phyloP scores from a whole-genome alignment of 495 filamentous ascomycete species.

The Oidiodendron maius region DNA sequence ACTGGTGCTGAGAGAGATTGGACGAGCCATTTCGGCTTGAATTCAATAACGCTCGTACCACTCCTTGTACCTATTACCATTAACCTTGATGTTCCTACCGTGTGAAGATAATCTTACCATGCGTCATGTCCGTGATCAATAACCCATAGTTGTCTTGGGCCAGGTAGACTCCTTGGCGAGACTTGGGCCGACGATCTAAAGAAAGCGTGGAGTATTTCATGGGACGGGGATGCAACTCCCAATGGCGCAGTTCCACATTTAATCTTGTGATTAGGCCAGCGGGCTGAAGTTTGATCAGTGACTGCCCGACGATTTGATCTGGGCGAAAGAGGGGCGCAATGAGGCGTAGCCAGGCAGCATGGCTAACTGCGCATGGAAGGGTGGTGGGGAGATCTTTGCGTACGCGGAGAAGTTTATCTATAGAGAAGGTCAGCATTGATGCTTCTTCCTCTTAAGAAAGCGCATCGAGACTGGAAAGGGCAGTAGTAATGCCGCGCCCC shows the following conservation, averaged over 20 bases:
- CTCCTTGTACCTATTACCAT: conserved; percentile 1
- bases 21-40: conserved; percentile 93
- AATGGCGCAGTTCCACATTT: conserved; percentile 41
- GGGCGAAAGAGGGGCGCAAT: conserved; percentile 14
- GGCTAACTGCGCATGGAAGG: conserved; percentile 6
- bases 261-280: conserved; percentile 26
- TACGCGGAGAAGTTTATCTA: conserved; percentile 22
- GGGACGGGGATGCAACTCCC: conserved; percentile 26
- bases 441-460: no score
- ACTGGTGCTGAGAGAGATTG: conserved; percentile 75
- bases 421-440: neutral
- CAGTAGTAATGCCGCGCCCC: neutral
- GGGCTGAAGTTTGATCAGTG: conserved; percentile 18
- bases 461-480: neutral
- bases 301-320: conserved; percentile 19
- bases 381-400: conserved; percentile 22
- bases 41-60: conserved; percentile 44
- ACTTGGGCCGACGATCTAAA: conserved; percentile 27
- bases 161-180: conserved; percentile 53
- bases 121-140: conserved; percentile 77
- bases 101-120: conserved; percentile 14
- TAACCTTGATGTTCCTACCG: neutral
- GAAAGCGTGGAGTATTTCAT: conserved; percentile 10
- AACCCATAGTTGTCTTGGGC: conserved; percentile 58
- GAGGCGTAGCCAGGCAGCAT: conserved; percentile 8